Conservation (phyloP, 768 basidiomycete species). For the Tulasnella sp. region DNA sequence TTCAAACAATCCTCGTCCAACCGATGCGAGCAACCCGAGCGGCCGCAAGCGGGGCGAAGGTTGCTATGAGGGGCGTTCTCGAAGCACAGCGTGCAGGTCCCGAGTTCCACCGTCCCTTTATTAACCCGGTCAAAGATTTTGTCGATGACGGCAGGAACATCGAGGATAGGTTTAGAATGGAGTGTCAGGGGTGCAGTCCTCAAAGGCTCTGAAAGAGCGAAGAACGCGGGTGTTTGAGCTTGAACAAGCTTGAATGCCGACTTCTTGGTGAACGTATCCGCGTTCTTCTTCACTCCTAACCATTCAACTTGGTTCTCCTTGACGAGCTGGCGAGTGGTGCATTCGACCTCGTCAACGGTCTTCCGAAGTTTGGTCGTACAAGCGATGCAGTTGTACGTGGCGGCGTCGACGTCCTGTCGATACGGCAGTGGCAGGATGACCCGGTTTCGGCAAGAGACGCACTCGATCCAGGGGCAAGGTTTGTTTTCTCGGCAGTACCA, state of each 20-base stretch:
- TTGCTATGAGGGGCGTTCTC: slow-evolving; percentile 34
- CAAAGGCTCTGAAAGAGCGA: slow-evolving; percentile 26
- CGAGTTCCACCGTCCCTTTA: slow-evolving; percentile 34
- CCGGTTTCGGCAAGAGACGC: slow-evolving; percentile 35
- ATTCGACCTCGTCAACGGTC: slow-evolving; percentile 30
- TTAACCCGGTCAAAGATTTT: slow-evolving; percentile 34
- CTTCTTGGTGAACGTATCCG: slow-evolving; percentile 33
- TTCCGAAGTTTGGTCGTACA: slow-evolving; percentile 30
- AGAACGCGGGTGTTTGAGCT: slow-evolving; percentile 33
- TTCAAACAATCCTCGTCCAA: slow-evolving; percentile 36
- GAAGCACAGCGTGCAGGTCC: slow-evolving; percentile 37
- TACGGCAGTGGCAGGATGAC: slow-evolving; percentile 34
- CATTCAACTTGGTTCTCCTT: slow-evolving; percentile 35
- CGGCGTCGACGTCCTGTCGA: slow-evolving; percentile 19
- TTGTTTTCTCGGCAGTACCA: slow-evolving; percentile 35
- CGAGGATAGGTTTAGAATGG: slow-evolving; percentile 31
- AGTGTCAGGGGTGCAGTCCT: slow-evolving; percentile 11
- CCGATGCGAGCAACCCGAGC: slow-evolving; percentile 35
- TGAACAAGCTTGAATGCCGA: slow-evolving; percentile 39
- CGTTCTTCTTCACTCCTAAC: slow-evolving; percentile 33
- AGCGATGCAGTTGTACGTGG: slow-evolving; percentile 29
- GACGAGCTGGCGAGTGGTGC: slow-evolving; percentile 32
- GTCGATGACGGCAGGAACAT: slow-evolving; percentile 22
- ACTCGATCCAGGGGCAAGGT: slow-evolving; percentile 21
- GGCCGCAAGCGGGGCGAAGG: slow-evolving; percentile 36